Conservation (phyloP, 2,329 filamentous ascomycete genomes). For the Myriosclerotinia curreyana region DNA sequence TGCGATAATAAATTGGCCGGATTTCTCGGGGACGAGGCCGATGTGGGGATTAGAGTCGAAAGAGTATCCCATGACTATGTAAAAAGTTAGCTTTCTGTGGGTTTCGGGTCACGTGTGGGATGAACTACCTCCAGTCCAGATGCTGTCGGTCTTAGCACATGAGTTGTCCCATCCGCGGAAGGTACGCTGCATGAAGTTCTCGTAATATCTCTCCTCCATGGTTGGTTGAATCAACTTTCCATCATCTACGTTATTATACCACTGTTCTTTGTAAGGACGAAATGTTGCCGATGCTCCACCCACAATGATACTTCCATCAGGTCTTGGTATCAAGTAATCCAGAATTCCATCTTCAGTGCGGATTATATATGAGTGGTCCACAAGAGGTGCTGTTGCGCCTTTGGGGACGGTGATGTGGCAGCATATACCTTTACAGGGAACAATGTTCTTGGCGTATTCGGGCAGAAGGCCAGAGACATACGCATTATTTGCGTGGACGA, state of each 20-base stretch:
- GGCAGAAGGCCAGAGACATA: conserved; percentile 62
- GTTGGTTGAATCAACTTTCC: conserved; percentile 42
- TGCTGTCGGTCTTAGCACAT: conserved; percentile 39
- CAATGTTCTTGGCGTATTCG: conserved; percentile 50
- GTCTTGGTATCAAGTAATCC: conserved; percentile 35
- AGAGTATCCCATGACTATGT: conserved; percentile 7
- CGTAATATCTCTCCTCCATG: conserved; percentile 44
- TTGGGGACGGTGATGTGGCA: conserved; percentile 41
- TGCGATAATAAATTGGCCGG: conserved; percentile 7
- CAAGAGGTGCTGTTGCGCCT: conserved; percentile 23
- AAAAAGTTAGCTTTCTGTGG: neutral
- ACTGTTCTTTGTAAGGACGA: conserved; percentile 37
- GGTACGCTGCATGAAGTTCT: conserved; percentile 42
- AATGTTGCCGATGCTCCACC: conserved; percentile 44
- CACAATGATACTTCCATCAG: conserved; percentile 38
- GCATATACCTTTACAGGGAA: conserved; percentile 52
- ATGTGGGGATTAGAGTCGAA: conserved; percentile 1
- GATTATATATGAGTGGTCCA: conserved; percentile 26
- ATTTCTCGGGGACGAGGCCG: neutral
- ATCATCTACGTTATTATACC: conserved; percentile 50
- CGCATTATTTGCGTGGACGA: conserved; percentile 65
- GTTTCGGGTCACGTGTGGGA: neutral
- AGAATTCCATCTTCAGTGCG: conserved; percentile 19
- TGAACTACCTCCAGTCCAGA: conserved; percentile 26
- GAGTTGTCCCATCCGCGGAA: conserved; percentile 47